These are phyloP conservation scores for Aspergillus ochraceoroseus DNA, from an alignment of 2,329 filamentous ascomycete species.

Conservation along the genomic window DNA sequence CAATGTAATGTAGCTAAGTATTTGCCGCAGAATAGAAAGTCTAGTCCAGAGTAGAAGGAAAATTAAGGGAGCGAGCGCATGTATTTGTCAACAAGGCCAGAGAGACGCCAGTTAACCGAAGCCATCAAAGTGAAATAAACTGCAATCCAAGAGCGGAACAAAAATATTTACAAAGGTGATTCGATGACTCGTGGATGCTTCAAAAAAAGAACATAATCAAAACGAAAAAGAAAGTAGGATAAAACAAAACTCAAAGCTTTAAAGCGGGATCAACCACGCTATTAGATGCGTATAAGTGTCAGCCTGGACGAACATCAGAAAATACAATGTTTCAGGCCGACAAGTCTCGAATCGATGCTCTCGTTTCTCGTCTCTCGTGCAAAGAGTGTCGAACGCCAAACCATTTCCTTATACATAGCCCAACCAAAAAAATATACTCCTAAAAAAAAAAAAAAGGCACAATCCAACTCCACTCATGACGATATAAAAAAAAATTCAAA, in stretches of 20 bases:
- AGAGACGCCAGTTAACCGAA: constrained; percentile 7
- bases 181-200: constrained; percentile 6
- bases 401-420: constrained; percentile 22
- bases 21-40: constrained; percentile 1
- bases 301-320: constrained; percentile 12
- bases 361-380: constrained; percentile 32
- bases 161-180: constrained; percentile 23
- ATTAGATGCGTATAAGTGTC: constrained; percentile 21
- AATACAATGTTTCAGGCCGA: constrained; percentile 14
- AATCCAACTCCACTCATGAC: constrained; percentile 30
- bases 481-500: constrained; percentile 20
- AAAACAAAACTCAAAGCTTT: constrained; percentile 9
- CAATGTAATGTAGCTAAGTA: not conserved
- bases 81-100: constrained; percentile 1
- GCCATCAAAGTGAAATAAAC: constrained; percentile 9
- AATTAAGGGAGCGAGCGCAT: constrained; percentile 12
- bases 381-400: constrained; percentile 29
- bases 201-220: constrained; percentile 9
- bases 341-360: constrained; percentile 24
- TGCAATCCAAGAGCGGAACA: constrained; percentile 13
- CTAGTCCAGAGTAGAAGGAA: constrained; percentile 1
- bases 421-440: constrained; percentile 27
- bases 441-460: constrained; percentile 17
- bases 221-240: constrained; percentile 9
- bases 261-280: constrained; percentile 23